Base-by-base conservation (phyloP, 345 rosid genomes). In the Turnera subulata region DNA sequence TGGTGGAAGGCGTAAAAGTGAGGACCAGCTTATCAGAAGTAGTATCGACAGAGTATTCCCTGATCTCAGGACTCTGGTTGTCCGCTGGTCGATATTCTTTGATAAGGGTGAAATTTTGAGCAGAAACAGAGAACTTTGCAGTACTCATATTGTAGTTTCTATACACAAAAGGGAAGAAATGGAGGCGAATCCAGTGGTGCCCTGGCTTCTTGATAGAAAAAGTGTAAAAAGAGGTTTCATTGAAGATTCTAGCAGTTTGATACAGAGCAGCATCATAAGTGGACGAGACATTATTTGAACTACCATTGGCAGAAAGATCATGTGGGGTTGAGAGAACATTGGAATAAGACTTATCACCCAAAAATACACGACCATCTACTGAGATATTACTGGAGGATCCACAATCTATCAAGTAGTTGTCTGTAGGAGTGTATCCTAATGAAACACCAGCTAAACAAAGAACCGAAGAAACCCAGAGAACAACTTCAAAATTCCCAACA, bases 161-260 rank as follows among this genome's bases (percentile, higher is more conserved):
- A 11, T 52, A 46, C 16, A 44, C 61, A 19, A 81, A 81, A 11
- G 92, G 92, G 65, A 48, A 76, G 72, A 91, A 80, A 76, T 91
- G 77, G 22, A 91, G 87, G 39, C 98, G 95, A 53, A 91, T 63
- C 67, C 74, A 73, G 68, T 78, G 80, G 50, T 88, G 71, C n/a
- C 96, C 96, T 4, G 39, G 62, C 55, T 76, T 62, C 52, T 66
- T 51, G 64, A 91, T 70, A 4, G 76, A 62, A 21, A 88, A 88
- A 0, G 71, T 63, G 72, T 74, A 91, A 6, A 1, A 26, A 46
- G 89, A 80, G 40, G 58, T 22, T 26, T 59, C 55, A 20, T 47
- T 17, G 80, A 88, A 81, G 20, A 91, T 61, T 56, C 83, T 76
- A 0, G 92, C 96, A 6, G 95, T 81, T 25, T 59, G 58, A 58